Evolutionary conservation across 179 eudicot species (phyloP), one percentile per base, ranked within the genome.

Genomic region (Spergularia azorica): DNA sequence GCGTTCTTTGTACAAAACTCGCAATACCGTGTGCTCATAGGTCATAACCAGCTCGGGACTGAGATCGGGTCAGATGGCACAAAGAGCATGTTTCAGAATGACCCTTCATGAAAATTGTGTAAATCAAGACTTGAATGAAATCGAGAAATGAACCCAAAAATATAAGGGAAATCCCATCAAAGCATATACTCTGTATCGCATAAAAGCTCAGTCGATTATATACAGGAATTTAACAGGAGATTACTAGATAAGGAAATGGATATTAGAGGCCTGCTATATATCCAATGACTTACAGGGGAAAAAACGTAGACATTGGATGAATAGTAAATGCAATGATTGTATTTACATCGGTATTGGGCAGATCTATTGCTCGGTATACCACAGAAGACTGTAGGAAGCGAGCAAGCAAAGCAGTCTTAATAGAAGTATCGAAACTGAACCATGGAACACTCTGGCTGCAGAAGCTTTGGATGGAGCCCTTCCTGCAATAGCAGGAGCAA

Each of bases 401-500:
- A 82, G 60, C 61, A 61, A 15, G 64, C 39, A 48, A 62, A 76
- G 20, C 65, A 71, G 41, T 32, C 48, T 36, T 6, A 70, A 39
- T 9, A 79, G 52, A 18, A 43, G 18, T 51, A 43, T 54, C 59
- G 59, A 50, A 71, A 59, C 46, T 61, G 79, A 75, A 13, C 15
- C 71, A n/a, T 68, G 81, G 51, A 67, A 48, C 1, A 57, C 13
- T 2, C 86, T 51, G 54, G 83, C 82, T 61, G 85, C 80, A 14
- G 94, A 88, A 38, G 93, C 71, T 67, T 80, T 87, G 20, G 90
- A 67, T 82, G 93, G 89, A 26, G 97, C 86, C 84, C 86, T 86
- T 67, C 90, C 97, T 54, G 98, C 93, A 76, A 91, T 80, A 20
- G 95, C 97, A 21, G 97, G 96, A 75, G 92, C 80, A 67, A 88